Conservation (phyloP, 2,329 filamentous ascomycete genomes). For the Trichophyton rubrum region DNA sequence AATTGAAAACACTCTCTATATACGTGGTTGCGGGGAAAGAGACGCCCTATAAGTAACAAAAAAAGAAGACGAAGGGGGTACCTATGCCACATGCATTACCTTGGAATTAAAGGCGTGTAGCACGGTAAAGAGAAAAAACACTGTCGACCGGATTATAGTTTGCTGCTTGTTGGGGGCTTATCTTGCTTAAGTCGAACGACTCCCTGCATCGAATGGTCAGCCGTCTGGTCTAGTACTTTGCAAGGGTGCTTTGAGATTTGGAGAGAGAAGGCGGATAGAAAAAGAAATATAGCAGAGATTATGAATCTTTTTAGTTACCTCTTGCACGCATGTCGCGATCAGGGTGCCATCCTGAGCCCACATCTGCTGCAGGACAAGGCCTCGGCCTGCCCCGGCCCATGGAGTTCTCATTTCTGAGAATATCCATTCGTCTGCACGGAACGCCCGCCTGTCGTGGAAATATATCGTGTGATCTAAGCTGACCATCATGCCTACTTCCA, state of each 20-base stretch:
- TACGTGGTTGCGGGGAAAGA: slow-evolving; percentile 1
- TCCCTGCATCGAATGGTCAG: slow-evolving; percentile 21
- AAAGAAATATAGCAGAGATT: background rate
- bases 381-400: slow-evolving; percentile 40
- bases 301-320: slow-evolving; percentile 26
- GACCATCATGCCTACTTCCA: slow-evolving; percentile 40
- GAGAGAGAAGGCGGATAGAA: slow-evolving; percentile 5
- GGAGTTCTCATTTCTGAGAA: slow-evolving; percentile 39
- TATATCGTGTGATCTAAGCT: slow-evolving; percentile 41
- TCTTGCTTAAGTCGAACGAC: slow-evolving; percentile 37
- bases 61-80: background rate
- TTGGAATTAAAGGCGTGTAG: slow-evolving; percentile 1
- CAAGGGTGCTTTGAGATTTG: background rate
- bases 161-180: slow-evolving; percentile 15
- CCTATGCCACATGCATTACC: background rate
- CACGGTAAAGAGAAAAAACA: background rate
- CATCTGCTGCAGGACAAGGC: slow-evolving; percentile 37
- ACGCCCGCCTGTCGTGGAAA: slow-evolving; percentile 38
- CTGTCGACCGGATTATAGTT: slow-evolving; percentile 11
- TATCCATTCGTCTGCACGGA: slow-evolving; percentile 41
- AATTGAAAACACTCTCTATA: background rate
- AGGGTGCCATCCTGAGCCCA: slow-evolving; percentile 38
- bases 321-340: slow-evolving; percentile 40
- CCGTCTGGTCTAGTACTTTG: background rate
- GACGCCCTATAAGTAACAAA: background rate